phyloP scores from a whole-genome alignment of 257 asterid species.

The Coffea eugenioides region DNA sequence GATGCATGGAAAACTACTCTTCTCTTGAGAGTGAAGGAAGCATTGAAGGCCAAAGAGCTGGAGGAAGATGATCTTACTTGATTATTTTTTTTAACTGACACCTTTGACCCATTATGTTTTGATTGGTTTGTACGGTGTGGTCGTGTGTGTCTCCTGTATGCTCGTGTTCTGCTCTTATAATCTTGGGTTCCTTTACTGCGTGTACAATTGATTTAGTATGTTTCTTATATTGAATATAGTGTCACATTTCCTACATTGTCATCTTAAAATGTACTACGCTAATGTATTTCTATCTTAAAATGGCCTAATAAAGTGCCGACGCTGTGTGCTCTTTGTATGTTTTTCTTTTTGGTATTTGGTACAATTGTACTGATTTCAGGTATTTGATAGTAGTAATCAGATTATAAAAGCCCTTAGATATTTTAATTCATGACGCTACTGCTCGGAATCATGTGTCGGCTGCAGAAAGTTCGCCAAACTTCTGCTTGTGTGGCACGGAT shows the following conservation, averaged over 20 bases:
- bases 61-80: slow-evolving; percentile 95
- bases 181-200: background rate
- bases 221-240: background rate
- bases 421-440: background rate
- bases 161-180: background rate
- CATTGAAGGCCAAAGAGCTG: slow-evolving; percentile 85
- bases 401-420: background rate
- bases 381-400: background rate
- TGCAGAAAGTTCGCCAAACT: background rate
- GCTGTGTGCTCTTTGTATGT: background rate
- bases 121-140: slow-evolving; percentile 12
- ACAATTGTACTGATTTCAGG: background rate
- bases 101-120: slow-evolving; percentile 1
- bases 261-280: background rate
- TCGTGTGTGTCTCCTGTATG: slow-evolving; percentile 2
- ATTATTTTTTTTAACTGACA: slow-evolving; percentile 16
- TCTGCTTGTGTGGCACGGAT: no score
- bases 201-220: slow-evolving; percentile 11
- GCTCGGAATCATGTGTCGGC: background rate
- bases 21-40: slow-evolving; percentile 91
- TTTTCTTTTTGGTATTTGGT: background rate
- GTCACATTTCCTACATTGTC: background rate
- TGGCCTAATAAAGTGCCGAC: background rate
- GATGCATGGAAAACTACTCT: slow-evolving; percentile 95
- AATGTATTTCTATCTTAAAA: background rate